Evolutionary conservation across 352 stramenopile genomes (phyloP), one percentile per base, ranked within the genome.

Genomic region (Globisporangium cederbergense): DNA sequence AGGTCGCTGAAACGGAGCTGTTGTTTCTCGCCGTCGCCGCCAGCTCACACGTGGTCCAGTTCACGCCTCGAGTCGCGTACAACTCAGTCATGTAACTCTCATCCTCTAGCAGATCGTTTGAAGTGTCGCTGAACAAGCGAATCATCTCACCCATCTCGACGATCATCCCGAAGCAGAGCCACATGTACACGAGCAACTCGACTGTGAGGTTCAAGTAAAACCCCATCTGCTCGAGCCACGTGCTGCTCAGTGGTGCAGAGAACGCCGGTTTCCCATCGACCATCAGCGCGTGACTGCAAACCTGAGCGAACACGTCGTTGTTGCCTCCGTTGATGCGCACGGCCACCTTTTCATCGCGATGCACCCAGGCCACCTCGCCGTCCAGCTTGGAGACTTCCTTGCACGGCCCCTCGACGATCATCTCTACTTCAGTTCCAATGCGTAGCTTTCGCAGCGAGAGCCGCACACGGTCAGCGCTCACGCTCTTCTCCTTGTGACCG

Each of bases 361-460:
- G 81, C 9, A 90, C 81, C 81, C 81, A 90, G 13, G 81, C 81
- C 0, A 90, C 77, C 38, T 90, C 79, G 9, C 79, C 79, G 28
- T 90, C 79, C n/a, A 90, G 56, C 53, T 81, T 89, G 0, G 77
- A 88, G 3, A 90, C 72, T 68, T 90, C 81, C 34, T 89, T 90
- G 61, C 79, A 89, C 6, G 81, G 81, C 14, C 81, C 79, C 62
- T 90, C 79, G 3, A 90, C 75, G 46, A 90, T 81, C 79, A 90
- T 88, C 58, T 89, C 79, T 2, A 90, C 81, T 22, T 90, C 78
- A 0, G 81, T 89, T 4, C 81, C 81, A 5, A 90, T 78, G 30
- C 76, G 70, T 7, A 90, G 68, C 34, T 72, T 76, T 7, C 81
- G 77, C 2, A 89, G 64, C 13, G 76, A 89, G 0, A 89, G 58